Conservation (phyloP, 2,329 filamentous ascomycete genomes). For the Proliferodiscus dingleyae region DNA sequence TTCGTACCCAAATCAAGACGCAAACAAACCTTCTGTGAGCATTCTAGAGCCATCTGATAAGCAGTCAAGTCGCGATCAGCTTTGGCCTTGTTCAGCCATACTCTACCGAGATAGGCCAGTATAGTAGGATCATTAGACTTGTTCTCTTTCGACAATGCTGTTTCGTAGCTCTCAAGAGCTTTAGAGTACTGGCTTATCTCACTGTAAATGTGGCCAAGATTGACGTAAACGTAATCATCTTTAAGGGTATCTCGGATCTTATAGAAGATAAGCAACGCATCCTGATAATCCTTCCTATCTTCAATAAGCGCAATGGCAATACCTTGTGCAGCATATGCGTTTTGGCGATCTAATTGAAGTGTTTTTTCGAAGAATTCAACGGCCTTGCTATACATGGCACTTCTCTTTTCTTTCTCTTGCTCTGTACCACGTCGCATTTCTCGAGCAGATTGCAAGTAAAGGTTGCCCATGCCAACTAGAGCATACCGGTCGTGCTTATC, state of each 20-base stretch:
- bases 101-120: constrained; percentile 63
- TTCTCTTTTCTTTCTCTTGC: constrained; percentile 83
- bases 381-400: constrained; percentile 80
- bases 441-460: constrained; percentile 75
- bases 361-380: constrained; percentile 99
- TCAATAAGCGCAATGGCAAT: constrained; percentile 91
- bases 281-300: constrained; percentile 83
- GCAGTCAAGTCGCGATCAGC: constrained; percentile 57
- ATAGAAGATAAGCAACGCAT: constrained; percentile 80
- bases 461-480: constrained; percentile 92
- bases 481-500: constrained; percentile 99
- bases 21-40: constrained; percentile 54
- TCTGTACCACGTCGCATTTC: constrained; percentile 94
- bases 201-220: constrained; percentile 87
- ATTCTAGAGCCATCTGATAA: constrained; percentile 59
- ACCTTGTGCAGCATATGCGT: constrained; percentile 93
- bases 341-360: constrained; percentile 87
- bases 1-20: not conserved
- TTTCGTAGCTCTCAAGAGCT: constrained; percentile 92
- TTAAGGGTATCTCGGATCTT: constrained; percentile 87
- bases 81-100: constrained; percentile 63
- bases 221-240: constrained; percentile 83
- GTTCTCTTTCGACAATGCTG: constrained; percentile 61
- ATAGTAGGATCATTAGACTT: constrained; percentile 59
- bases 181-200: constrained; percentile 87